Evolutionary conservation across 768 basidiomycete genomes (phyloP).

Genomic region (Tulasnella sp.): DNA sequence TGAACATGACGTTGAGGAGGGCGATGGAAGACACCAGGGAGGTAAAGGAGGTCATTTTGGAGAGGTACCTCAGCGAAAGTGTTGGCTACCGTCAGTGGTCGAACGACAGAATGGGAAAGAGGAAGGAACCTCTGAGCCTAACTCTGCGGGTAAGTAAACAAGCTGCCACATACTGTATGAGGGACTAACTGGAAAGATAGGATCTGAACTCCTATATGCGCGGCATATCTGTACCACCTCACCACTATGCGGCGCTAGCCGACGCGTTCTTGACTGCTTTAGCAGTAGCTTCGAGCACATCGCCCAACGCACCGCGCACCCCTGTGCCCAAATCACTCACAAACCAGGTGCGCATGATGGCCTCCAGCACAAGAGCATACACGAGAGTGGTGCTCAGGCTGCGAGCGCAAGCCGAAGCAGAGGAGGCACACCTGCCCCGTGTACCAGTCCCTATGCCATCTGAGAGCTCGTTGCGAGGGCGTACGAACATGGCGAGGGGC

Average conservation of each 20-base stretch:
- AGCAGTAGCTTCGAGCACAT: not conserved
- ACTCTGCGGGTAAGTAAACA: slow-evolving; percentile 41
- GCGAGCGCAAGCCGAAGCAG: slow-evolving; percentile 66
- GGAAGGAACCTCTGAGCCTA: slow-evolving; percentile 46
- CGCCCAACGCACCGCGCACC: not conserved
- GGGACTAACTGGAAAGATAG: slow-evolving; percentile 28
- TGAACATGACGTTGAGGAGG: slow-evolving; percentile 42
- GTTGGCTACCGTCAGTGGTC: slow-evolving; percentile 64
- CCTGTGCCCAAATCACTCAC: slow-evolving; percentile 3
- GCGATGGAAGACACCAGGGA: slow-evolving; percentile 37
- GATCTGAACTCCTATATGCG: slow-evolving; percentile 72
- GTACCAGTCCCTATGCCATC: not conserved
- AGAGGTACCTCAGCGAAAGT: slow-evolving; percentile 46
- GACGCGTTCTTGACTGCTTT: slow-evolving; percentile 41
- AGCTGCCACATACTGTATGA: slow-evolving; percentile 15
- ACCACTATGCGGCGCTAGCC: slow-evolving; percentile 56
- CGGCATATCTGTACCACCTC: slow-evolving; percentile 61
- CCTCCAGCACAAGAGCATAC: slow-evolving; percentile 58
- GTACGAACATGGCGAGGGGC: slow-evolving; percentile 2
- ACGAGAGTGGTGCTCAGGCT: slow-evolving; percentile 68
- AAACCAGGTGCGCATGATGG: slow-evolving; percentile 16
- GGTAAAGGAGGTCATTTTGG: slow-evolving; percentile 52
- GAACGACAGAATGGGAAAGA: slow-evolving; percentile 21
- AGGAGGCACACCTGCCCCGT: slow-evolving; percentile 21
- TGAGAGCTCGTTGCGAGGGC: not conserved